Base-by-base conservation (phyloP, 495 filamentous ascomycete species). In the Xylaria telfairii region DNA sequence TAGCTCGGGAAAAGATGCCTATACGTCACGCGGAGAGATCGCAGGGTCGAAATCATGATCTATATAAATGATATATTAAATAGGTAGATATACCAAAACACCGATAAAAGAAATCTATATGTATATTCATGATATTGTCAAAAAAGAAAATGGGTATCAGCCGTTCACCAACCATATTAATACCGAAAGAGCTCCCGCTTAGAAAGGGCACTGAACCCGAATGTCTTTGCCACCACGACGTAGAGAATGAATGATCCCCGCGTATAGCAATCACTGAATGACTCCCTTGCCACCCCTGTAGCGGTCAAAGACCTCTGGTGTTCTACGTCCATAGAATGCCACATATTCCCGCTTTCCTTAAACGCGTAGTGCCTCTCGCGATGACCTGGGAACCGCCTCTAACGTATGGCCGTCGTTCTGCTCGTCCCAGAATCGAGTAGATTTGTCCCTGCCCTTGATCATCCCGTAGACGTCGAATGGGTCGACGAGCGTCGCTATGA, bases 391-490 rank as follows among this genome's bases (percentile, higher is more conserved):
- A n/a, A 15, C 59, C 7, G 61, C 26, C 19, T 42, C 4, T 8
- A n/a, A 8, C 26, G 59, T 51, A 4, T 60, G 61, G 13, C 15
- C 62, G 21, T 37, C 46, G 13, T 24, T 72, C 3, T 72, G 72
- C 7, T 71, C 72, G 71, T 91, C 88, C 89, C 89, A 91, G 73
- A 87, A 91, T 46, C 79, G 83, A 41, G 78, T 78, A 62, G 83
- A 71, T 75, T 85, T 84, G 41, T 86, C 85, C 68, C 75, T 83
- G 7, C 85, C 83, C 69, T 74, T 82, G 46, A 89, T 74, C 71
- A 91, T 76, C 2, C 90, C 90, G n/a, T 74, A 72, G 9, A 92
- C 30, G 73, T 92, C 89, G 78, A 93, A 91, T 4, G 91, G 91
- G 77, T 93, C 91, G 15, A 93, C 3, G 10, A 92, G 41, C 0